Evolutionary conservation across 441 rosid species (phyloP).

Genomic region (Jatropha multifida): DNA sequence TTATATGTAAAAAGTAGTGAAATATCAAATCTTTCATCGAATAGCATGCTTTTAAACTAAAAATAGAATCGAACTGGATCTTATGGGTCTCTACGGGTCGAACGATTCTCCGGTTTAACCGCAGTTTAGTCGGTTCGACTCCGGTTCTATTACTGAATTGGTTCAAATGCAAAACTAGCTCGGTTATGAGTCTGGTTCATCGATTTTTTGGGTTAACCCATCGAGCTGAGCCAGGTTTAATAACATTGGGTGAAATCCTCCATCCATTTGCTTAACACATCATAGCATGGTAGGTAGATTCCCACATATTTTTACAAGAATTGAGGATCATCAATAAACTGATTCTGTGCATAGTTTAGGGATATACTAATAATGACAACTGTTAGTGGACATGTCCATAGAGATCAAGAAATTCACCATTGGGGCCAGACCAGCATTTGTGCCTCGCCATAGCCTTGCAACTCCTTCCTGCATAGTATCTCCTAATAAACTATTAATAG

Average conservation of each 20-base stretch:
- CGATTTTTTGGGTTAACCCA: too few relatives aligned
- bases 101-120: too few relatives aligned
- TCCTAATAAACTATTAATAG: slow-evolving; percentile 15
- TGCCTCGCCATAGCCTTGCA: slow-evolving; percentile 92
- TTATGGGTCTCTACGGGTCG: too few relatives aligned
- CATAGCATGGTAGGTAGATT: slow-evolving; percentile 92
- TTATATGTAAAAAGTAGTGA: too few relatives aligned
- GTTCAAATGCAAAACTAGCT: too few relatives aligned
- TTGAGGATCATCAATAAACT: slow-evolving; percentile 9
- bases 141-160: too few relatives aligned
- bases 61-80: too few relatives aligned
- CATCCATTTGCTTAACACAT: slow-evolving; percentile 72
- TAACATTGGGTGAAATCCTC: slow-evolving; percentile 47
- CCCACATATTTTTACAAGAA: slow-evolving; percentile 64
- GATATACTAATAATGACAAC: background rate
- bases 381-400: background rate
- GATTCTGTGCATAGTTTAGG: slow-evolving; percentile 4
- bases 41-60: too few relatives aligned
- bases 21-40: too few relatives aligned
- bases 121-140: too few relatives aligned
- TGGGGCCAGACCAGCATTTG: slow-evolving; percentile 95
- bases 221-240: too few relatives aligned
- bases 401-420: slow-evolving; percentile 47
- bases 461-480: slow-evolving; percentile 73
- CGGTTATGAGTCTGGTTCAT: too few relatives aligned